Evolutionary conservation across 140 eudicot genomes (phyloP).

Genomic region (Bidens hawaiensis): DNA sequence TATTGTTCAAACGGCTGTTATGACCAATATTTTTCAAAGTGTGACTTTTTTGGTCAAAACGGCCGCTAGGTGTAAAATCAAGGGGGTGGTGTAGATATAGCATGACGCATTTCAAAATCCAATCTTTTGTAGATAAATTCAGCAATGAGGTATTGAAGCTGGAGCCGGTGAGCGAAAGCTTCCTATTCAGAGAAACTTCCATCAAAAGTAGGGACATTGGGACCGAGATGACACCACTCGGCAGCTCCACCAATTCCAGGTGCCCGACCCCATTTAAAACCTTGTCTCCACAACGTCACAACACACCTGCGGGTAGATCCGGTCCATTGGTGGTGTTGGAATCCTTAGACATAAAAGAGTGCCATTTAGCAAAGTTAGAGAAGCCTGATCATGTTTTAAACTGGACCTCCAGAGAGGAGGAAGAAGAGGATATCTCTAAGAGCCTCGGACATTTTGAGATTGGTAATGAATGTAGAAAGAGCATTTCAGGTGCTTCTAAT

Average conservation of each 20-base stretch:
- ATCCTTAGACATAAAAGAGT: constrained; percentile 52
- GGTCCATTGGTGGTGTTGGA: constrained; percentile 37
- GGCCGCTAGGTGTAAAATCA: too few species aligned
- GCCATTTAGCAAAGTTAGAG: constrained; percentile 66
- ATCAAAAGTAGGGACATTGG: constrained; percentile 69
- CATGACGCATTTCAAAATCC: background rate
- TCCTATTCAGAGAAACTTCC: constrained; percentile 40
- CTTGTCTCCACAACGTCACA: constrained; percentile 80
- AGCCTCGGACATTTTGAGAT: constrained; percentile 79
- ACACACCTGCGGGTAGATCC: constrained; percentile 64
- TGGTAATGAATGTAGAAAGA: constrained; percentile 39
- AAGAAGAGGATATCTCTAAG: constrained; percentile 85
- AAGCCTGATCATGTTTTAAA: too few species aligned
- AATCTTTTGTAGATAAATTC: constrained; percentile 53
- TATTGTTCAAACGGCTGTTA: too few species aligned
- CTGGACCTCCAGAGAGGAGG: constrained; percentile 90
- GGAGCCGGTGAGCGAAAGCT: constrained; percentile 63
- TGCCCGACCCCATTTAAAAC: constrained; percentile 67
- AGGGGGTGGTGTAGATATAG: too few species aligned
- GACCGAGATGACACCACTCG: constrained; percentile 86
- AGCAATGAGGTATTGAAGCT: constrained; percentile 52
- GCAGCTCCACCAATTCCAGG: constrained; percentile 80
- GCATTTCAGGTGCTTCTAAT: constrained; percentile 48
- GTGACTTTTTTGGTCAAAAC: too few species aligned
- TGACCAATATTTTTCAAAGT: too few species aligned